These are phyloP conservation scores for Penicillium janthinellum DNA, from an alignment of 2,329 filamentous ascomycete species.

Conservation along the genomic window DNA sequence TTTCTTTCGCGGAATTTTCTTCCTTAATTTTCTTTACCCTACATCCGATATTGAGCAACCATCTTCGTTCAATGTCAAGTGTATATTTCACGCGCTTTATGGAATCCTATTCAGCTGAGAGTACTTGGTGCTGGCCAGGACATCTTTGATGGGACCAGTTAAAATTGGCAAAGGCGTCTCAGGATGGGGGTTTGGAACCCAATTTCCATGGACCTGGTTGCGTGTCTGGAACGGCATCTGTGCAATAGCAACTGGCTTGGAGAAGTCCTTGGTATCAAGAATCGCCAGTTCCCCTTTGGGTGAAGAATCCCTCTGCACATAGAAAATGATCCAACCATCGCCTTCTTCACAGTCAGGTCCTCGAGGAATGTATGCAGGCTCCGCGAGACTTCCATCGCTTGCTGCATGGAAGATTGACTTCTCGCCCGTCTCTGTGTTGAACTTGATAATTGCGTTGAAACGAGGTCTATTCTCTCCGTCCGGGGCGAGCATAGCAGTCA, in stretches of 20 bases:
- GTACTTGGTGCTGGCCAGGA: neutral
- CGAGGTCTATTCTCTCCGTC: neutral
- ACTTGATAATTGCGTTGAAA: neutral
- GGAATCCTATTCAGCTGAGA: neutral
- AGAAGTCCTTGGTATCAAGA: constrained; percentile 36
- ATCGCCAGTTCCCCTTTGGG: neutral
- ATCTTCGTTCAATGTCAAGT: neutral
- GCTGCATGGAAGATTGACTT: neutral
- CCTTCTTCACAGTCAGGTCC: neutral
- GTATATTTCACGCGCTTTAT: neutral
- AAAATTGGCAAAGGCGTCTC: neutral
- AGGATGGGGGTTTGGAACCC: constrained; percentile 23
- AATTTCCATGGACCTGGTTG: constrained; percentile 38
- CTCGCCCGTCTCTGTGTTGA: neutral
- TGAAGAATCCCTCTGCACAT: neutral
- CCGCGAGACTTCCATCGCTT: neutral
- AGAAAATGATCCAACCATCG: neutral
- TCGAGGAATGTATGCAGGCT: neutral
- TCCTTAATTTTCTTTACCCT: too few species aligned
- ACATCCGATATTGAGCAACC: too few species aligned
- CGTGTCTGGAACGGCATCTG: constrained; percentile 42
- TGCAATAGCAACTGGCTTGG: constrained; percentile 43
- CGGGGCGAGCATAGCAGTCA: neutral
- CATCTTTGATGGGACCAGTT: neutral
- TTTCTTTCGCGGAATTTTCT: too few species aligned